phyloP scores from a whole-genome alignment of 139 green algal genomes.

The Tetraselmis chui region DNA sequence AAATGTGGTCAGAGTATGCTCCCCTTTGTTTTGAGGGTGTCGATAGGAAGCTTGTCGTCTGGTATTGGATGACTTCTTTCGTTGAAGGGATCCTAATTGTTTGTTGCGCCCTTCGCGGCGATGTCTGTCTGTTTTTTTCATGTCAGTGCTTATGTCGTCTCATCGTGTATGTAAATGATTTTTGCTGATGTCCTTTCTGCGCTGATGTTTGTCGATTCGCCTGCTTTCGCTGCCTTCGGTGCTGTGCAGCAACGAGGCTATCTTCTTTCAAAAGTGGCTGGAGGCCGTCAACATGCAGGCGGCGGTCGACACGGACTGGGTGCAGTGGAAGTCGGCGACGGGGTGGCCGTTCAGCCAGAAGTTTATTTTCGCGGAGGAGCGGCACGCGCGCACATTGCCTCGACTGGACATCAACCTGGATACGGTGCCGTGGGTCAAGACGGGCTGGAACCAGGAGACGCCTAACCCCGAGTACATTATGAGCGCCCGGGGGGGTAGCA shows the following conservation, averaged over 20 bases:
- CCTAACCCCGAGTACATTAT: neutral
- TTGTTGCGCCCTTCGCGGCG: too few species aligned
- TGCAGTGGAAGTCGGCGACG: neutral
- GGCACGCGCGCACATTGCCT: neutral
- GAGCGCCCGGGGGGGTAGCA: neutral
- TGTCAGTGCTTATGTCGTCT: too few species aligned
- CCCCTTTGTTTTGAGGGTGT: too few species aligned
- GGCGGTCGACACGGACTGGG: slow-evolving; percentile 2
- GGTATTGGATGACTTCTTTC: too few species aligned
- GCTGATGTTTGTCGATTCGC: too few species aligned
- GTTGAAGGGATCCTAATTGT: too few species aligned
- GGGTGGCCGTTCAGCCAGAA: slow-evolving; percentile 5
- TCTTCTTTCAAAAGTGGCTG: neutral
- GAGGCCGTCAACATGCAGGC: neutral
- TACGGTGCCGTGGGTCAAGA: neutral
- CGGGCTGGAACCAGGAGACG: neutral
- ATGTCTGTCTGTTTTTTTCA: too few species aligned
- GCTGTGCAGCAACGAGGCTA: neutral
- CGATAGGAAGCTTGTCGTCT: too few species aligned
- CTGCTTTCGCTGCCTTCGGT: too few species aligned
- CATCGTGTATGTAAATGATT: too few species aligned
- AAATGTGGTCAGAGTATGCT: too few species aligned
- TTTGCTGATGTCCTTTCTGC: too few species aligned
- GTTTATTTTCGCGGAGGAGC: slow-evolving; percentile 8
- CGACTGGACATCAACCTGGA: neutral